Base-by-base conservation (phyloP, 768 basidiomycete species). In the Mycena venus region DNA sequence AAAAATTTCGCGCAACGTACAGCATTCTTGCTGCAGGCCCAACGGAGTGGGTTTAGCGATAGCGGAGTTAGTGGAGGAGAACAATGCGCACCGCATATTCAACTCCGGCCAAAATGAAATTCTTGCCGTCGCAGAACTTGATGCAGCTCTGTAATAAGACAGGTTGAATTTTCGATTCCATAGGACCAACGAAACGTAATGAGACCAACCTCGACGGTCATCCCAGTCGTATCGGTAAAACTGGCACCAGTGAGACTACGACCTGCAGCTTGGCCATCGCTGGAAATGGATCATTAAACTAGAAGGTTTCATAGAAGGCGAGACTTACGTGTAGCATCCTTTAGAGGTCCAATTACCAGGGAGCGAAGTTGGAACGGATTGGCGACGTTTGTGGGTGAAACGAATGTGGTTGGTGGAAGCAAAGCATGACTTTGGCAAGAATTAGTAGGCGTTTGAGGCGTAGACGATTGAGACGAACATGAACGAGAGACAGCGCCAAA, bases 91-190 rank as follows among this genome's bases (percentile, higher is more conserved):
- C 83, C 56, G 79, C 80, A 47, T 86, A 95, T 83, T 95, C 94
- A n/a, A 91, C 86, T 17, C 95, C 95, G 29, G 94, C 93, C 75
- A 90, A 93, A 68, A 92, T 82, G 79, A 85, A 94, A 19, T 80
- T 77, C 66, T 86, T 82, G 31, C 80, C 61, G 38, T 85, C 83
- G 80, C 90, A 91, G 77, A 88, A 91, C 36, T 73, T 77, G 72
- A 90, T 86, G 77, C 90, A 91, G 60, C 65, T 71, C 75, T 77
- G 56, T 14, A 10, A 40, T 56, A 51, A 36, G 49, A 27, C 36
- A 31, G 3, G 31, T 53, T 62, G 38, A 68, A 32, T 66, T 17
- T 56, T 63, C 64, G 17, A 5, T 66, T 56, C 32, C 2, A 12
- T 27, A 56, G 47, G 68, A 55, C 15, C 53, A 8, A 8, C 19